phyloP scores from a whole-genome alignment of 495 filamentous ascomycete genomes.

The Daldinia caldariorum region DNA sequence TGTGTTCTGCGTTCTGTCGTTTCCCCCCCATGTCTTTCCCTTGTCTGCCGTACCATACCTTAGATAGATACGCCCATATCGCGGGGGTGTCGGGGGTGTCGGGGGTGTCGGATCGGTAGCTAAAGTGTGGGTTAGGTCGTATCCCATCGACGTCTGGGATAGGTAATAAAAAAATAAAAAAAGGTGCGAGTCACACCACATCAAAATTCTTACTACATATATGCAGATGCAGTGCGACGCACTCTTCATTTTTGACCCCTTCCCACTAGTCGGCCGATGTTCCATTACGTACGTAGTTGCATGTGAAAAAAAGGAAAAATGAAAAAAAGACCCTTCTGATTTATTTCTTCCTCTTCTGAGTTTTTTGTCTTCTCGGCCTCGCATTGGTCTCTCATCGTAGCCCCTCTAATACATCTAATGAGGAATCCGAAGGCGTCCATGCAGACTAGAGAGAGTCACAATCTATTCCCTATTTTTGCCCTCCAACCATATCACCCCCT shows the following conservation, averaged over 20 bases:
- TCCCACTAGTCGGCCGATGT: constrained; percentile 26
- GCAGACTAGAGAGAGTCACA: constrained; percentile 47
- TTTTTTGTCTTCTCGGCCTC: constrained; percentile 31
- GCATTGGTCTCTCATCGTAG: constrained; percentile 42
- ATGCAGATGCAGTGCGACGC: constrained; percentile 44
- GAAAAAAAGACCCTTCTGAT: constrained; percentile 16
- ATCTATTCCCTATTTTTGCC: constrained; percentile 45
- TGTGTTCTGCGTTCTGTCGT: not conserved
- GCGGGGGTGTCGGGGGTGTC: constrained; percentile 45
- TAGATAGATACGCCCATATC: constrained; percentile 25
- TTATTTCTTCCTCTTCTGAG: constrained; percentile 21
- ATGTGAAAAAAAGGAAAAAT: constrained; percentile 39
- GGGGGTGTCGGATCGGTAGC: constrained; percentile 44
- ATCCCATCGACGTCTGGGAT: constrained; percentile 40
- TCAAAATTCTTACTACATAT: constrained; percentile 43
- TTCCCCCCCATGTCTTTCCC: constrained; percentile 20
- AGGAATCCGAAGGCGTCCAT: constrained; percentile 47
- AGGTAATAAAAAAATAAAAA: constrained; percentile 30
- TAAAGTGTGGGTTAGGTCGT: constrained; percentile 35
- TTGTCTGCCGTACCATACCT: constrained; percentile 24
- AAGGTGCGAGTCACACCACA: constrained; percentile 32
- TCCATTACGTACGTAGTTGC: constrained; percentile 37
- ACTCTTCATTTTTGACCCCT: constrained; percentile 1
- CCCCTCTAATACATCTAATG: constrained; percentile 47
- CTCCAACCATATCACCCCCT: constrained; percentile 40